Evolutionary conservation across 208 protist genomes (phyloP).

Genomic region (Crithidia expoeki): DNA sequence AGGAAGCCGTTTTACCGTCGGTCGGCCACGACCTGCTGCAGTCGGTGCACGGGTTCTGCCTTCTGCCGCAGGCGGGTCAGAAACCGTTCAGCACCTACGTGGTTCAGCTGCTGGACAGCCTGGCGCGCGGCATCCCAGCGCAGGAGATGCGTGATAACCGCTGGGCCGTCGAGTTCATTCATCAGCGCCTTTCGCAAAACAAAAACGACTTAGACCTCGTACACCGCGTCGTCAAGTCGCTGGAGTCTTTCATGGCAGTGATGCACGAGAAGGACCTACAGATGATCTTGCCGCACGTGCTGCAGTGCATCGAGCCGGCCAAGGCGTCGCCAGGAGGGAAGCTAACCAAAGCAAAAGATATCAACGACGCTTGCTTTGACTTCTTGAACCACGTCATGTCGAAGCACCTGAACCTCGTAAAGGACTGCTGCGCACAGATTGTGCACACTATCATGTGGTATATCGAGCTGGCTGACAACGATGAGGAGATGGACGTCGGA

Average conservation of each 20-base stretch:
- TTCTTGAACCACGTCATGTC: conserved; percentile 87
- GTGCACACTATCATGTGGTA: conserved; percentile 90
- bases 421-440: conserved; percentile 87
- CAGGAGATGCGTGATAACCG: conserved; percentile 89
- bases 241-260: conserved; percentile 85
- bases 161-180: conserved; percentile 91
- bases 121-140: conserved; percentile 73
- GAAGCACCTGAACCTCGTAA: conserved; percentile 75
- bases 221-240: conserved; percentile 78
- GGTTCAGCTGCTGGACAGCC: conserved; percentile 84
- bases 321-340: conserved; percentile 38
- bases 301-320: conserved; percentile 89
- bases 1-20: conserved; percentile 64
- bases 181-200: conserved; percentile 89
- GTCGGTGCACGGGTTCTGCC: conserved; percentile 77
- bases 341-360: conserved; percentile 68
- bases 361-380: conserved; percentile 88
- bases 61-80: conserved; percentile 82
- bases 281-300: conserved; percentile 84
- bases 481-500: conserved; percentile 82
- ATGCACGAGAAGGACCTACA: conserved; percentile 90
- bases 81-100: conserved; percentile 83
- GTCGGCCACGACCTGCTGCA: conserved; percentile 75
- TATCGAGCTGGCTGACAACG: conserved; percentile 78
- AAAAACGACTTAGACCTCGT: conserved; percentile 84